These are phyloP conservation scores for Gamsiella multidivaricata DNA, from an alignment of 192 early-diverging fungal genomes.

Conservation along the genomic window DNA sequence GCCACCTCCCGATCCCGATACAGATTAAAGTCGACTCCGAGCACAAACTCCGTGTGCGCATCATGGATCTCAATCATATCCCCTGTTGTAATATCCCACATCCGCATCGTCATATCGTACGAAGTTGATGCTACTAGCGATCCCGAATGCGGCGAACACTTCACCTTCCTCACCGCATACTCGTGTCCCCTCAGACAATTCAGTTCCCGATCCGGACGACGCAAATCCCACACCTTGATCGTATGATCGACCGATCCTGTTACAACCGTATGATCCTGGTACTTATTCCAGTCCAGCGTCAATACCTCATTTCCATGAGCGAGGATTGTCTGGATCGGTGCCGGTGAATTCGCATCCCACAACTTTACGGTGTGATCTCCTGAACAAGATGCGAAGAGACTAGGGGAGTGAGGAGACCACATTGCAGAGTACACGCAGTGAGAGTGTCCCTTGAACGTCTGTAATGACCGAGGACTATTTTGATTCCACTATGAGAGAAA, in stretches of 20 bases:
- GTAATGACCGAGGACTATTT: conserved; percentile 75
- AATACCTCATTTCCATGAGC: conserved; percentile 92
- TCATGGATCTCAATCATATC: conserved; percentile 80
- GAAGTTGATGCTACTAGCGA: conserved; percentile 83
- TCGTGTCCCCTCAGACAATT: conserved; percentile 87
- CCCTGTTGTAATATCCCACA: conserved; percentile 83
- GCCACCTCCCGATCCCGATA: conserved; percentile 89
- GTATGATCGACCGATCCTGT: conserved; percentile 91
- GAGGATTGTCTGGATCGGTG: conserved; percentile 68
- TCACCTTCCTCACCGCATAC: conserved; percentile 91
- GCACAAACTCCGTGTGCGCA: conserved; percentile 94
- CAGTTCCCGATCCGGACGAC: conserved; percentile 78
- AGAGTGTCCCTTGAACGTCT: conserved; percentile 90
- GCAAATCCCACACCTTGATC: conserved; percentile 93
- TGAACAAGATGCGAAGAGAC: conserved; percentile 88
- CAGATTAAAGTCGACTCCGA: conserved; percentile 93
- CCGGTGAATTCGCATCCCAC: conserved; percentile 87
- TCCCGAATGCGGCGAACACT: conserved; percentile 91
- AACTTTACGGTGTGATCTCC: conserved; percentile 92
- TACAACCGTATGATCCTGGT: conserved; percentile 82
- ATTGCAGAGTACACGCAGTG: conserved; percentile 91
- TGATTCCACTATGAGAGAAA: conserved; percentile 82
- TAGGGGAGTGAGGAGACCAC: conserved; percentile 84
- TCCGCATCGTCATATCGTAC: conserved; percentile 97
- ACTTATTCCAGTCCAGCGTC: conserved; percentile 98